Percentiles rank a stretch among this genome's conserved stretches.
Conservation (phyloP, 2,329 filamentous ascomycete species). For the Dothideomycetes sp. region DNA sequence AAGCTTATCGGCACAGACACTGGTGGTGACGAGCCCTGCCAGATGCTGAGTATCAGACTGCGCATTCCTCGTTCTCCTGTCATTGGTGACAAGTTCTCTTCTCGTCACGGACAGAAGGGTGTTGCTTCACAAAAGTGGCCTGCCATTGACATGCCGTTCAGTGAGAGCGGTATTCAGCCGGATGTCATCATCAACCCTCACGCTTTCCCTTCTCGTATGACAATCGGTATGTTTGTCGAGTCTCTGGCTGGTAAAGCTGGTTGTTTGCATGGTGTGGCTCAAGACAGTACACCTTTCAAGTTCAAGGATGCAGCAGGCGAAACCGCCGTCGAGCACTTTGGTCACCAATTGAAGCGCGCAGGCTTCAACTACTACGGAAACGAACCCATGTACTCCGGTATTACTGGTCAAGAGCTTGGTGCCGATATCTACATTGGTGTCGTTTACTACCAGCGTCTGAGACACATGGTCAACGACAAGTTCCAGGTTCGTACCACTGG, state of each 20-base stretch:
- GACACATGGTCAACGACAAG: conserved; percentile 99
- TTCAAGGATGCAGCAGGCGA: conserved; percentile 73
- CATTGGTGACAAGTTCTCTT: conserved; percentile 98
- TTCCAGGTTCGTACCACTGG: conserved; percentile 96
- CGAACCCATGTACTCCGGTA: conserved; percentile 96
- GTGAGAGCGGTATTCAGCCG: conserved; percentile 90
- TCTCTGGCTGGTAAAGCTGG: conserved; percentile 92
- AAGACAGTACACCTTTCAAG: conserved; percentile 90
- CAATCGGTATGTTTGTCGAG: conserved; percentile 98
- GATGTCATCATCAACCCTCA: conserved; percentile 99
- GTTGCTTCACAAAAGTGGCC: conserved; percentile 96
- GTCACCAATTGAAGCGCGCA: conserved; percentile 86
- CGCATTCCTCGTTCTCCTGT: conserved; percentile 81
- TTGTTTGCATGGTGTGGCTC: conserved; percentile 86
- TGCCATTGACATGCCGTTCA: conserved; percentile 87
- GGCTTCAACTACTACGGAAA: conserved; percentile 98
- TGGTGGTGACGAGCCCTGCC: conserved; percentile 73
- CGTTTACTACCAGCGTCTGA: conserved; percentile 94
- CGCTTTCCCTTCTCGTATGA: conserved; percentile 99
- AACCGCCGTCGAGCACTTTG: conserved; percentile 89
- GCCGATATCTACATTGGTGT: conserved; percentile 95
- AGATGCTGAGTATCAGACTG: conserved; percentile 86
- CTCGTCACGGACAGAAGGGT: conserved; percentile 96
- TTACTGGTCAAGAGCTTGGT: conserved; percentile 86
- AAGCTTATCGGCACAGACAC: conserved; percentile 79